These are phyloP conservation scores for Amylostereum areolatum DNA, from an alignment of 1,284 basidiomycete species.

Conservation along the genomic window DNA sequence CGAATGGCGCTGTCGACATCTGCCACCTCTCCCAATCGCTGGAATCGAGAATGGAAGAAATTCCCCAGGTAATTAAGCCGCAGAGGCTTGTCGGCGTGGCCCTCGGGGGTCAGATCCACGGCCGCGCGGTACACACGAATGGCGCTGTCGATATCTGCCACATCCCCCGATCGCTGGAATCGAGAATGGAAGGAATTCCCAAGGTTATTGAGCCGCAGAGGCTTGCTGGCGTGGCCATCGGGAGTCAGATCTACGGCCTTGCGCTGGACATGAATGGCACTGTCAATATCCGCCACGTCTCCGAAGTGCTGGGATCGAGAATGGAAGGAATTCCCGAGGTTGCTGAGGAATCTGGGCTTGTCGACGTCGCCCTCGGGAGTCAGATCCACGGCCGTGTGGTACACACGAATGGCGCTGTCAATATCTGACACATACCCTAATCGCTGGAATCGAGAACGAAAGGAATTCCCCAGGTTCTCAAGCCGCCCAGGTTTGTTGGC, in stretches of 20 bases:
- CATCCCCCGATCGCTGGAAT: slow-evolving; percentile 1
- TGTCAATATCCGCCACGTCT: slow-evolving; percentile 17
- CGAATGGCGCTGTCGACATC: too few species aligned
- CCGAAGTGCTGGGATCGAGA: slow-evolving; percentile 18
- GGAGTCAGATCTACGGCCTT: not conserved
- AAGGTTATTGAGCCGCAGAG: not conserved
- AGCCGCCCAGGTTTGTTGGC: not conserved
- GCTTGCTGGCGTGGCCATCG: not conserved
- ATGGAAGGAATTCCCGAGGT: slow-evolving; percentile 21
- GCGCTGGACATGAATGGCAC: slow-evolving; percentile 9
- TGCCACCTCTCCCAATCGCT: too few species aligned
- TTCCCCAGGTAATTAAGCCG: too few species aligned
- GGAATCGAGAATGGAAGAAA: too few species aligned
- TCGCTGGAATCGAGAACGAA: not conserved
- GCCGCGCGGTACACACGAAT: too few species aligned
- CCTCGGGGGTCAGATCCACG: too few species aligned
- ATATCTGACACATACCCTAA: not conserved
- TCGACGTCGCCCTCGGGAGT: slow-evolving; percentile 2
- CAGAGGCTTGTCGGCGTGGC: too few species aligned
- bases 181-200: not conserved
- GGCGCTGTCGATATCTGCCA: slow-evolving; percentile 20
- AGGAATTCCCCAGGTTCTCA: not conserved
- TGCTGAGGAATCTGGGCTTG: slow-evolving; percentile 11
- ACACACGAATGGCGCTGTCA: not conserved
- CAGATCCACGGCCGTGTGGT: not conserved